phyloP scores from a whole-genome alignment of 2,329 filamentous ascomycete genomes.

The Cercospora nicotianae region DNA sequence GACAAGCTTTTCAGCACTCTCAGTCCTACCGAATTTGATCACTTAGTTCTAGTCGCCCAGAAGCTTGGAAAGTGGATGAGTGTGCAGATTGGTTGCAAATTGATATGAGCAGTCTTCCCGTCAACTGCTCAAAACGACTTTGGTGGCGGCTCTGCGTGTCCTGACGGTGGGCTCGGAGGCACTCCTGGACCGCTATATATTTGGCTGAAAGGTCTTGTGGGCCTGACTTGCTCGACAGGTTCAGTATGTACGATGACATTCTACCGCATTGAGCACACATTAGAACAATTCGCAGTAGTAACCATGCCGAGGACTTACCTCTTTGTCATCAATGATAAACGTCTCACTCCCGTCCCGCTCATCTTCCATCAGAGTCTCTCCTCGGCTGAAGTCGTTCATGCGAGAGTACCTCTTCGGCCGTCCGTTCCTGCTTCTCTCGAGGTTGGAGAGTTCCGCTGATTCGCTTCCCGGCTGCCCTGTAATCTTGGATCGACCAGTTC shows the following conservation, averaged over 20 bases:
- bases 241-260: not conserved
- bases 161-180: not conserved
- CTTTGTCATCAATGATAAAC: not conserved
- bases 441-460: not conserved
- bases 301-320: not conserved
- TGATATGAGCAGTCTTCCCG: no score
- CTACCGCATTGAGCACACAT: not conserved
- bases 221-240: not conserved
- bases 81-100: no score
- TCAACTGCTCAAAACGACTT: no score
- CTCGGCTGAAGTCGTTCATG: not conserved
- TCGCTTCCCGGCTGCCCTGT: not conserved
- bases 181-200: not conserved
- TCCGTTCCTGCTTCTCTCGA: not conserved
- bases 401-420: not conserved
- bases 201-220: not conserved
- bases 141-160: not conserved
- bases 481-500: not conserved
- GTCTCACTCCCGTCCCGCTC: not conserved
- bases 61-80: no score
- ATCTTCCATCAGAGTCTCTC: not conserved
- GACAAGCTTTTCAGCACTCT: no score
- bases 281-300: no score
- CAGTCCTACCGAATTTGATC: no score
- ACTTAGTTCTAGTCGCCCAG: no score